These are phyloP conservation scores for Calamus simplicifolius DNA, from an alignment of 176 grass and related monocot species.

Conservation along the genomic window DNA sequence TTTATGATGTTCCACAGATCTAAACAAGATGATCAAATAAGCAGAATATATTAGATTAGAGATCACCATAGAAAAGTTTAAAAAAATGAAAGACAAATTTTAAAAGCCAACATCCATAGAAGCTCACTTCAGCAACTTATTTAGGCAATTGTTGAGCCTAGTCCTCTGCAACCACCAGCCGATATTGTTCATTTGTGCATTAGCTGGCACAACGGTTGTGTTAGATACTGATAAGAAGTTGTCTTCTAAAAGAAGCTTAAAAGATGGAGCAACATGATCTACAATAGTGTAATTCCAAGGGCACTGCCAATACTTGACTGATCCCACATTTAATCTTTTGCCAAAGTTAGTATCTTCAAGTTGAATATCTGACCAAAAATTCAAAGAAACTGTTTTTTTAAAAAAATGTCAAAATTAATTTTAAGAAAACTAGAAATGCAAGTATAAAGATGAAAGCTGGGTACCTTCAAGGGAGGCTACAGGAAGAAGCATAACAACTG, in stretches of 20 bases:
- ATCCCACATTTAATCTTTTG: constrained; percentile 18
- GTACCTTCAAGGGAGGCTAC: constrained; percentile 53
- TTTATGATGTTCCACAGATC: no score
- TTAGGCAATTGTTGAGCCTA: constrained; percentile 55
- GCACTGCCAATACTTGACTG: constrained; percentile 57
- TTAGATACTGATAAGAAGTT: constrained; percentile 57
- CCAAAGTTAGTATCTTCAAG: constrained; percentile 26
- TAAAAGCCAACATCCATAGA: not conserved
- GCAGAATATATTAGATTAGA: no score
- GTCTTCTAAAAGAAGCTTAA: constrained; percentile 52
- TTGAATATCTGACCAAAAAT: constrained; percentile 37
- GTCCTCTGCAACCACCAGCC: constrained; percentile 60
- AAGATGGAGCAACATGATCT: constrained; percentile 60
- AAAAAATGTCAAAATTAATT: no score
- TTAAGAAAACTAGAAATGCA: no score
- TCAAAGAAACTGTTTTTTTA: no score
- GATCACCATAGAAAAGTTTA: no score
- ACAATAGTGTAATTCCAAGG: constrained; percentile 62
- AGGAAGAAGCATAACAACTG: constrained; percentile 76
- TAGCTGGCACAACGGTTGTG: constrained; percentile 15
- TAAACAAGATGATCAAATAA: no score
- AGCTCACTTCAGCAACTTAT: constrained; percentile 50
- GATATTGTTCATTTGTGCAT: constrained; percentile 30
- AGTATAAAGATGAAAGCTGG: not conserved
- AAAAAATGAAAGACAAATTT: no score